A percentile compares a stretch with the other conserved stretches of the same genome.
Evolutionary conservation across 2,329 filamentous ascomycete species (phyloP).

Genomic region (Talaromyces sp.): DNA sequence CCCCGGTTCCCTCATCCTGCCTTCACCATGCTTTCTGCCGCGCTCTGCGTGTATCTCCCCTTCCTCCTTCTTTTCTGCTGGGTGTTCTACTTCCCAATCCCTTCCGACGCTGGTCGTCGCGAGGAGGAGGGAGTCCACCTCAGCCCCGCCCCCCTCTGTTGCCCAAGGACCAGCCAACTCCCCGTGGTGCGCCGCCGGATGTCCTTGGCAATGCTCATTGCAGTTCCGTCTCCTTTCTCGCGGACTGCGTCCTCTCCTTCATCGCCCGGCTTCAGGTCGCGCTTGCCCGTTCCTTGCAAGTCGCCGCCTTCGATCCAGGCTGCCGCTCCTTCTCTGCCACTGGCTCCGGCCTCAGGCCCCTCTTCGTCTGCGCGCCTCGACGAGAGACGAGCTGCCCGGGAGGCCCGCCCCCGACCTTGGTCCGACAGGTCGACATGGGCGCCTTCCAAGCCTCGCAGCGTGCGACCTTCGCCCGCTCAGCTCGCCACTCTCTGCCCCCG

Average conservation of each 20-base stretch:
- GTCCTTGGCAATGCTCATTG: background rate
- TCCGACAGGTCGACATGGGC: background rate
- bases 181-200: background rate
- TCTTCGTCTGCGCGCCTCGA: background rate
- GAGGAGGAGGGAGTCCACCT: background rate
- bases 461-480: background rate
- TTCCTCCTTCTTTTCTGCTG: background rate
- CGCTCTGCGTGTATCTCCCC: background rate
- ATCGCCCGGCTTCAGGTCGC: background rate
- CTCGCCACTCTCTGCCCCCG: background rate
- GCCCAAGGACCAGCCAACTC: too few species aligned
- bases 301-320: background rate
- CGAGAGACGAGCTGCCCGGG: background rate
- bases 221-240: background rate
- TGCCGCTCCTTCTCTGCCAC: background rate
- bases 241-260: background rate
- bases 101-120: background rate
- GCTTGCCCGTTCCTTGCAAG: background rate
- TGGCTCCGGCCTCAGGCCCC: background rate
- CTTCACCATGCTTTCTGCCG: background rate
- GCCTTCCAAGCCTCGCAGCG: background rate
- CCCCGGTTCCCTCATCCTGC: too few species aligned
- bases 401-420: slow-evolving; percentile 1
- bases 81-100: background rate
- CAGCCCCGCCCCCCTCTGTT: background rate